phyloP scores from a whole-genome alignment of 495 filamentous ascomycete genomes.

The Aspergillus bridgeri region DNA sequence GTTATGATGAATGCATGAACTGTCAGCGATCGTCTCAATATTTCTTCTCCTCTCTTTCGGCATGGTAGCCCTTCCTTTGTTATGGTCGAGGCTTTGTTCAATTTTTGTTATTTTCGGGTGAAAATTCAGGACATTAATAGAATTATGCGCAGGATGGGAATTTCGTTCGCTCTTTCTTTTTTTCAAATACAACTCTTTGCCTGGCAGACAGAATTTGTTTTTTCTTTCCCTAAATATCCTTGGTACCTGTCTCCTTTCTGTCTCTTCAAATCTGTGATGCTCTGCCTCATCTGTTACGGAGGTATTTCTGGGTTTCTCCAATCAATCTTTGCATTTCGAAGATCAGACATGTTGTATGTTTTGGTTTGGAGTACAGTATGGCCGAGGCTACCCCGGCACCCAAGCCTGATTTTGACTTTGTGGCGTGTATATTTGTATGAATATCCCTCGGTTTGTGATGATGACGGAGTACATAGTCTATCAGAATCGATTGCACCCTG shows the following conservation, averaged over 20 bases:
- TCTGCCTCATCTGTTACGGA: not conserved
- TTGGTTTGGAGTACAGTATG: not conserved
- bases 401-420: not conserved
- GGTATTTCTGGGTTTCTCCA: not conserved
- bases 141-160: constrained; percentile 19
- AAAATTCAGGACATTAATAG: constrained; percentile 18
- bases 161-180: too few species aligned
- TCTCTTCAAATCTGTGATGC: not conserved
- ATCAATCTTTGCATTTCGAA: not conserved
- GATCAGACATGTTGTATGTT: not conserved
- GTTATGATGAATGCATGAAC: constrained; percentile 43
- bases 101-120: constrained; percentile 13
- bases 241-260: not conserved
- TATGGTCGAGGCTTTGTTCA: not conserved
- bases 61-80: not conserved
- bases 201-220: constrained; percentile 4
- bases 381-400: too few species aligned
- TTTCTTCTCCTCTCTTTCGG: not conserved
- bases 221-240: too few species aligned
- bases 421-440: constrained; percentile 12
- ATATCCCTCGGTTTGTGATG: constrained; percentile 4
- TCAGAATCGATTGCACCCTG: too few species aligned
- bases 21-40: not conserved
- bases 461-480: not conserved
- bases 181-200: constrained; percentile 18